These are phyloP conservation scores for Fraxinus cuspidata DNA, from an alignment of 257 asterid species.

Conservation along the genomic window DNA sequence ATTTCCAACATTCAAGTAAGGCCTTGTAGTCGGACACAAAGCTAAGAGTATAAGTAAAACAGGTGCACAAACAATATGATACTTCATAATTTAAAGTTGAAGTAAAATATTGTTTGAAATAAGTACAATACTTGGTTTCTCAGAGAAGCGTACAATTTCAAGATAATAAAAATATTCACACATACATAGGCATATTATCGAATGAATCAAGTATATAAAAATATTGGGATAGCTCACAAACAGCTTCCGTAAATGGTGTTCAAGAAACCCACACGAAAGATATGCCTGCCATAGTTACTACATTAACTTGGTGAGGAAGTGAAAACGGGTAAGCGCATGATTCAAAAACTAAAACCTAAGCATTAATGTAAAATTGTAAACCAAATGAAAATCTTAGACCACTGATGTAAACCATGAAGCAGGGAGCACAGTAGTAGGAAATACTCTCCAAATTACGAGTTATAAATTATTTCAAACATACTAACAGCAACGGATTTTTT, in stretches of 20 bases:
- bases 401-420: constrained; percentile 15
- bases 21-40: neutral
- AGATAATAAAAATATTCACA: neutral
- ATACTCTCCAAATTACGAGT: constrained; percentile 26
- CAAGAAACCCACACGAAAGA: constrained; percentile 7
- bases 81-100: neutral
- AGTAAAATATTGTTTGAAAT: neutral
- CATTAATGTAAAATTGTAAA: neutral
- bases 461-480: constrained; percentile 29
- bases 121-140: neutral
- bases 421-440: constrained; percentile 22
- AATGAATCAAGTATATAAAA: neutral
- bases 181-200: neutral
- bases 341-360: constrained; percentile 18
- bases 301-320: constrained; percentile 9
- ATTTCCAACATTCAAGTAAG: neutral
- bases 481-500: neutral
- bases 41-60: neutral
- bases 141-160: neutral
- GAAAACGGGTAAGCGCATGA: constrained; percentile 17
- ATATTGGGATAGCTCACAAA: constrained; percentile 2
- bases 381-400: constrained; percentile 24
- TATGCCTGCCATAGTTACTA: constrained; percentile 19
- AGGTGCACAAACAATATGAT: neutral
- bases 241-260: neutral